Conservation (phyloP, 1,284 basidiomycete species). For the Microbotryum intermedium region DNA sequence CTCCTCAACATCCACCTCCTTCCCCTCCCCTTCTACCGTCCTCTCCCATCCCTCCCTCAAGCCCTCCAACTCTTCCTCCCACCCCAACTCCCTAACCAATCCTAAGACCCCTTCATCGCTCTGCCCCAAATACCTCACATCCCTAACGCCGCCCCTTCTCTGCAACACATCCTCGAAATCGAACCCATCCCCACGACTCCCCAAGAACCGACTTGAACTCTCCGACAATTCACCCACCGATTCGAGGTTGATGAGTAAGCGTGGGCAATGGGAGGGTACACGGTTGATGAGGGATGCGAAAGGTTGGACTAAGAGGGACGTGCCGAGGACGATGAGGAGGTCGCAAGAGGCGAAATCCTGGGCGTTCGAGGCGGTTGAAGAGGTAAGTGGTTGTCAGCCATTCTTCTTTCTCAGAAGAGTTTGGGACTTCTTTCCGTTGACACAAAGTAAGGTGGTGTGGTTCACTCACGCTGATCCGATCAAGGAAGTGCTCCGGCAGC, state of each 20-base stretch:
- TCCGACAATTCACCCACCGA: slow-evolving; percentile 42
- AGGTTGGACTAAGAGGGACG: slow-evolving; percentile 62
- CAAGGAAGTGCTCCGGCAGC: slow-evolving; percentile 42
- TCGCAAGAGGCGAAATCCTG: slow-evolving; percentile 54
- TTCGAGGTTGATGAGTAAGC: slow-evolving; percentile 50
- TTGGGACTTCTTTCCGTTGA: background rate
- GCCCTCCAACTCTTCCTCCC: slow-evolving; percentile 20
- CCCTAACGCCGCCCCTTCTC: slow-evolving; percentile 16
- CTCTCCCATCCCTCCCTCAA: slow-evolving; percentile 13
- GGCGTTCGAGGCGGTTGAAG: background rate
- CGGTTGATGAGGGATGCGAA: slow-evolving; percentile 47
- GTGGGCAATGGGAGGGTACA: slow-evolving; percentile 41
- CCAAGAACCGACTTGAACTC: background rate
- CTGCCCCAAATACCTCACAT: slow-evolving; percentile 23
- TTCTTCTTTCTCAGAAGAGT: background rate
- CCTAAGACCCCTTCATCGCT: slow-evolving; percentile 24
- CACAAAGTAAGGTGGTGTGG: background rate
- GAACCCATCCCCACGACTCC: slow-evolving; percentile 20
- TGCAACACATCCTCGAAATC: slow-evolving; percentile 28
- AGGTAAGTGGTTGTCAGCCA: too few relatives aligned
- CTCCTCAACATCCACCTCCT: slow-evolving; percentile 5
- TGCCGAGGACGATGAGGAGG: slow-evolving; percentile 84
- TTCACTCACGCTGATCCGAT: slow-evolving; percentile 19
- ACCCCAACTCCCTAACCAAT: slow-evolving; percentile 21
- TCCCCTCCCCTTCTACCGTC: slow-evolving; percentile 2